Base-by-base conservation (phyloP, 2,329 filamentous ascomycete species). In the Hypoxylon rubiginosum region DNA sequence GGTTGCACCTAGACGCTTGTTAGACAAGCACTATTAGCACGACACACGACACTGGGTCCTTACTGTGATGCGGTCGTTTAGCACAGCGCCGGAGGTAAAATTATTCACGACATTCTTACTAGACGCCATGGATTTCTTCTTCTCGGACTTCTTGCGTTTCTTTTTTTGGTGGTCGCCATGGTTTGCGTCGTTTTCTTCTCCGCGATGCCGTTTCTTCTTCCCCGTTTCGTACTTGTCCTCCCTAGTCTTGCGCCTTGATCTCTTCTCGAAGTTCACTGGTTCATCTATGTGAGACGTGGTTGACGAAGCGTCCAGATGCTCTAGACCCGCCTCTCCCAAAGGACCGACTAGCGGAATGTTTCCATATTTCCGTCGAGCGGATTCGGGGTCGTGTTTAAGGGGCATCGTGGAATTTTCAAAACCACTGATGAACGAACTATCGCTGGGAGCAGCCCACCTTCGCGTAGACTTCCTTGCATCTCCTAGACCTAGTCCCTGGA, bases 41-140 rank as follows among this genome's bases (percentile, higher is more conserved):
- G 6, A 45, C 17, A 34, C 34, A n/a, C n/a, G n/a, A n/a, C n/a
- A n/a, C n/a, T 13, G 7, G 24, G 26, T 45, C 55, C 81, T 71
- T 74, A 88, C 86, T 15, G 86, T 88, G 56, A 88, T 77, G 9
- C 85, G 82, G n/a, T 82, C 78, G 52, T 81, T 81, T 10, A 82
- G 75, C 45, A 91, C 82, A 55, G 84, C 84, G 3, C 82, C 75
- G 0, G 88, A 89, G 11, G 79, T 79, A 66, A 91, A 91, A 19
- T 84, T 84, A 6, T 81, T 76, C 76, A 89, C 84, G 7, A 90
- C 79, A 43, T 85, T 82, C 57, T 80, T 81, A 13, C 81, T 76
- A 0, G 79, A 80, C 5, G 74, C 72, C 36, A 80, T 64, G 11
- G 57, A 71, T n/a, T 76, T 75, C 34, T 75, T 78, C 26, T 65